Evolutionary conservation across 1,139 yeast species (phyloP), one percentile per base, ranked within the genome.

Genomic region (Sugiyamaella grinbergsii): DNA sequence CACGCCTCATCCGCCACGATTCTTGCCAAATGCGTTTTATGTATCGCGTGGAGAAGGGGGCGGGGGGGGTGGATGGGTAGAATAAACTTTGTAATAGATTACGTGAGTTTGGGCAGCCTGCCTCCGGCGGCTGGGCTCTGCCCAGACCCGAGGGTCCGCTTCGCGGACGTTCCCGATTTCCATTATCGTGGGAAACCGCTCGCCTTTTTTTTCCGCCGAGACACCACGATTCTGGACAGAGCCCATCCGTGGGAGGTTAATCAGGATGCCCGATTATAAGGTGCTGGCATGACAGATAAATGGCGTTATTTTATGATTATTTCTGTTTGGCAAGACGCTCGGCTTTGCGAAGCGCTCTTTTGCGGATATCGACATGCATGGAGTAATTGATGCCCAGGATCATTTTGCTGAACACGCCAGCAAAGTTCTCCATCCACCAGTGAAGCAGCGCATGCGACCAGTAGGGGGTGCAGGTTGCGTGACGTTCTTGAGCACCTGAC

Each of bases 371-470:
- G 68, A 79, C 75, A 73, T 93, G 98, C 90, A 89, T 85, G 51
- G 71, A 70, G 61, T 76, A 77, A 71, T 90, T 91, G 66, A 88
- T 67, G 40, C 68, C 63, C 63, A 85, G 85, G 37, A 87, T 95
- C 28, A 85, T 42, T 59, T 76, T 78, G 52, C 94, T 82, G 71
- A 78, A 89, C 39, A 86, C 90, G 26, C 98, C 98, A 45, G 88
- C 83, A 13, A 89, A 76, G 65, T 80, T 81, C 50, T 82, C 93
- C 56, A 91, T 81, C 56, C 75, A 77, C 78, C 88, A 91, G 68
- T 93, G 96, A 85, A 91, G 83, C 46, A 93, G 67, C 1, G 98
- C 98, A 71, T 93, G 99, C 2, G 89, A 70, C 91, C 96, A 90
- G 76, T 76, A 94, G 33, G 99, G 99, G 1, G 98, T 93, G 51